These are phyloP conservation scores for Citrullus amarus DNA, from an alignment of 306 rosid species.

Conservation along the genomic window DNA sequence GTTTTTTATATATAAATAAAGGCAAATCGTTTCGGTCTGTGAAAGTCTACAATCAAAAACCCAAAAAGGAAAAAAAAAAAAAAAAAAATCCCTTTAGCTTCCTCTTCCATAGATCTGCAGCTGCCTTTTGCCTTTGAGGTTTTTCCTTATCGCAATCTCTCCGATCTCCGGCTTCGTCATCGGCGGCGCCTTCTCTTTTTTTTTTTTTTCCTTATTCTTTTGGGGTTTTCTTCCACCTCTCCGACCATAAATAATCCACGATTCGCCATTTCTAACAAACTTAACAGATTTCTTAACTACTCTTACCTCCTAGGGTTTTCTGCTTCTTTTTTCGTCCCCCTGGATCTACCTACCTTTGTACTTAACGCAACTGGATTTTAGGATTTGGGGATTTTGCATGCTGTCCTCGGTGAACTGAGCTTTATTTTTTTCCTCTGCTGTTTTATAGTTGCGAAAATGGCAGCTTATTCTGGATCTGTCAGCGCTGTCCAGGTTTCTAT, in stretches of 20 bases:
- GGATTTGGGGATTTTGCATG: conserved; percentile 25
- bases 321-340: background rate
- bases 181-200: background rate
- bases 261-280: background rate
- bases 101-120: conserved; percentile 7
- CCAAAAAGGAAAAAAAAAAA: no score
- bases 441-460: conserved; percentile 1
- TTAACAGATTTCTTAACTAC: background rate
- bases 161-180: background rate
- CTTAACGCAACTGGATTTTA: background rate
- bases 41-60: background rate
- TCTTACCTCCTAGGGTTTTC: conserved; percentile 5
- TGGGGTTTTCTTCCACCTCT: background rate
- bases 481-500: conserved; percentile 60
- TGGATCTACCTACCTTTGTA: conserved; percentile 26
- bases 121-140: background rate
- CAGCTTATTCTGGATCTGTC: conserved; percentile 41
- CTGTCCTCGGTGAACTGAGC: conserved; percentile 8
- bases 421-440: background rate
- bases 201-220: background rate
- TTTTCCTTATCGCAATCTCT: conserved; percentile 4
- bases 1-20: conserved; percentile 1
- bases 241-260: background rate
- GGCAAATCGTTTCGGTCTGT: background rate
- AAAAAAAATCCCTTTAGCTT: background rate